phyloP scores from a whole-genome alignment of 129 eudicot genomes.

The Glebionis coronaria region DNA sequence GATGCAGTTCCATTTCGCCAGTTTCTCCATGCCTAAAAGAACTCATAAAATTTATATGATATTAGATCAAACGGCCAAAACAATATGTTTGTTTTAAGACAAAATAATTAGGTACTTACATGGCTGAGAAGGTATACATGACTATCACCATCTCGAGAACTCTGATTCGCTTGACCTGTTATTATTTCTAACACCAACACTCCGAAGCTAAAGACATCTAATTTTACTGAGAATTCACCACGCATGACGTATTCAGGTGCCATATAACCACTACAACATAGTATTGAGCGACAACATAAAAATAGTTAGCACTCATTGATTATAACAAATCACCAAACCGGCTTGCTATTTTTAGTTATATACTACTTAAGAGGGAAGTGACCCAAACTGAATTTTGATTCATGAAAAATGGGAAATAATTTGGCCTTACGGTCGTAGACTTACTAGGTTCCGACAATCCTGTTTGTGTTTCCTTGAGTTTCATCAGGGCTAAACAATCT shows the following conservation, averaged over 20 bases:
- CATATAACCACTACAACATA: constrained; percentile 13
- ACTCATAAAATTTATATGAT: not conserved
- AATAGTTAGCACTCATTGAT: not conserved
- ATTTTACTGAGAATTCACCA: constrained; percentile 29
- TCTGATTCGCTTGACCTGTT: constrained; percentile 12
- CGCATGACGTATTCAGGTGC: not conserved
- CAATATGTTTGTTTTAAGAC: not conserved
- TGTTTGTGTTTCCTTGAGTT: constrained; percentile 25
- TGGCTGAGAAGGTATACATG: constrained; percentile 3
- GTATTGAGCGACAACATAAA: no score
- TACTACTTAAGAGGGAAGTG: not conserved
- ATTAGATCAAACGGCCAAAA: not conserved
- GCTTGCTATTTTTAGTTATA: not conserved
- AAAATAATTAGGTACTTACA: not conserved
- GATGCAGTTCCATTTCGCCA: constrained; percentile 26
- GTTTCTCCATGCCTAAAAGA: constrained; percentile 30
- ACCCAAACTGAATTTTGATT: not conserved
- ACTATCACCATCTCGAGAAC: not conserved
- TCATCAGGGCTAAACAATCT: constrained; percentile 16
- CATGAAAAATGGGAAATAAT: not conserved
- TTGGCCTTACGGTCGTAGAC: not conserved
- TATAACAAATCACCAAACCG: not conserved
- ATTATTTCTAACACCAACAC: constrained; percentile 21
- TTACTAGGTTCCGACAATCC: constrained; percentile 40
- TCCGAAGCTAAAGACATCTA: constrained; percentile 3